Evolutionary conservation across 1,284 basidiomycete species (phyloP), one percentile per base, ranked within the genome.

Genomic region (Papiliotrema terrestris): DNA sequence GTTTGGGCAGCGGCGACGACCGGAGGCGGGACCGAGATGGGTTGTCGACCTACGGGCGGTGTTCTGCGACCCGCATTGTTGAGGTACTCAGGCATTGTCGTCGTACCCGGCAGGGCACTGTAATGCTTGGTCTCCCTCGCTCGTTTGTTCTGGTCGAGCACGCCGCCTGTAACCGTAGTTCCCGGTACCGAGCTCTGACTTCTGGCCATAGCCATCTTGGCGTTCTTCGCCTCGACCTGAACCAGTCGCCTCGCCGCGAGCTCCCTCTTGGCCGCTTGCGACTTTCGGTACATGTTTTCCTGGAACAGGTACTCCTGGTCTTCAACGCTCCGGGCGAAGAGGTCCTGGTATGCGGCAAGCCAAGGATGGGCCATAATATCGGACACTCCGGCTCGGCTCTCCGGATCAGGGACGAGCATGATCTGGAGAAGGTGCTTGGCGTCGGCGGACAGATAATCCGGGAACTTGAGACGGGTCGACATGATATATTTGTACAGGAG

Each of bases 401-500:
- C 79, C 2, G 89, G 86, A 74, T 91, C 84, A 49, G 86, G 89
- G 2, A 95, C 90, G 38, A 96, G 85, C 92, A 96, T 96, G 71
- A 86, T 83, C 47, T 83, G 79, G 11, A 89, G 78, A 14, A 89
- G 79, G 65, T 88, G 83, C 55, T 88, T 82, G 23, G 90, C 92
- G 55, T 87, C 84, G 5, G 81, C 71, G 8, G 89, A 89, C 65
- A 97, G 85, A 77, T 95, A 93, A 45, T 95, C 91, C 15, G 93
- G 93, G 80, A 96, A 97, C 35, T 90, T 89, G 57, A 97, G 85
- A 2, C 89, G 88, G 0, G 94, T 97, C 80, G 87, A 92, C 78
- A 98, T 89, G 77, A 99, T 99, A 79, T 99, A 99, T 76, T 91
- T 93, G 85, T 98, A 99, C 49, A 99, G 81, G n/a, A 98, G 82